Base-by-base conservation (phyloP, 805 yeast genomes). In the Saccharomycopsis malanga region DNA sequence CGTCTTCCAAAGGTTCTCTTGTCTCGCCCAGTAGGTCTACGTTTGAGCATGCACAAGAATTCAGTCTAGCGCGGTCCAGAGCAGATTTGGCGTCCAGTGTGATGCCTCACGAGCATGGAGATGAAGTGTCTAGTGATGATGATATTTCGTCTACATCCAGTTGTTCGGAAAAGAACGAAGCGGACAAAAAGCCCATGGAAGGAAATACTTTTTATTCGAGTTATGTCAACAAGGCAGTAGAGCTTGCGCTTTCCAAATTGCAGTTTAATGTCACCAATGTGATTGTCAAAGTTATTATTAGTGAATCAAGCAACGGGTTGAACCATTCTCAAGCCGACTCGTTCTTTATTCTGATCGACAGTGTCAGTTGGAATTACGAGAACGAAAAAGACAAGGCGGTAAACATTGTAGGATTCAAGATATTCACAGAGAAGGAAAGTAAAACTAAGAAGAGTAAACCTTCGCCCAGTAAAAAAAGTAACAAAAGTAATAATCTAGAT, bases 241-340 rank as follows among this genome's bases (percentile, higher is more conserved):
- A 81, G 49, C 69, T 80, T 50, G 86, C 87, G 0, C 60, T 84
- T 17, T 74, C 84, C 54, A 73, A 79, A 53, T 61, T 84, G 3
- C 76, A 69, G 40, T 68, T 83, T 3, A 68, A 61, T n/a, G 55
- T 83, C 4, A 59, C 62, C 9, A 64, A 77, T 53, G 56, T 79
- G 6, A 67, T 63, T 3, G 57, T 83, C 29, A 71, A 72, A 39
- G 53, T 83, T 2, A 62, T 79, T 0, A 64, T 77, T 30, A 81
- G 78, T 50, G 62, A 49, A 54, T 65, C 52, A 9, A 69, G 57
- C n/a, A 39, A 18, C 38, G 12, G 29, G 34, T 27, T 34, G 35
- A 21, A 20, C 17, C n/a, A n/a, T n/a, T 4, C 21, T 12, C 24
- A 42, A 32, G 15, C 39, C 34, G 23, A 40, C 24, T 34, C 40